phyloP scores from a whole-genome alignment of 306 rosid species.

The Castanea mollissima region DNA sequence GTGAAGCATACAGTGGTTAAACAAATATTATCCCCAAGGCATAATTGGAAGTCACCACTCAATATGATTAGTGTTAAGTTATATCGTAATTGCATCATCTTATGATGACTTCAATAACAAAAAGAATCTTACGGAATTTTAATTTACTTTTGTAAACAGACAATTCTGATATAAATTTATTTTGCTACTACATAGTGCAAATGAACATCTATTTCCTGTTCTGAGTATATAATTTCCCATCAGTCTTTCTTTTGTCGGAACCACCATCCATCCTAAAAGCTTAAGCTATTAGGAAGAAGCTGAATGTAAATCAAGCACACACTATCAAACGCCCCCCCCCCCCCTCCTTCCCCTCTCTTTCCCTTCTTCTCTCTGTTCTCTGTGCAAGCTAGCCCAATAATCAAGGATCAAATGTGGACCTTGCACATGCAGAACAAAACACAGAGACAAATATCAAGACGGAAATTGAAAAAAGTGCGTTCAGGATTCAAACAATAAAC shows the following conservation, averaged over 20 bases:
- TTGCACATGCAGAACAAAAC: too few species aligned
- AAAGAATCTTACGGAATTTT: background rate
- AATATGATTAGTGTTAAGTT: background rate
- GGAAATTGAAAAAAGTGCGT: background rate
- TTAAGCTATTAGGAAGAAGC: background rate
- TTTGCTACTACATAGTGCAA: background rate
- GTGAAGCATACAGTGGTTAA: background rate
- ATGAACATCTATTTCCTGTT: background rate
- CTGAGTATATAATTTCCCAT: background rate
- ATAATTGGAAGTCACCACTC: background rate
- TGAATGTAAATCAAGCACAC: background rate
- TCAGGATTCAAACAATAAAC: background rate
- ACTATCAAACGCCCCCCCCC: background rate
- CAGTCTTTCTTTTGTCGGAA: background rate
- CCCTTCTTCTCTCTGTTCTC: too few species aligned
- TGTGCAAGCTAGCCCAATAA: too few species aligned
- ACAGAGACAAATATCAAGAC: background rate
- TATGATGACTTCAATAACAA: background rate
- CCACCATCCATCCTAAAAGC: background rate
- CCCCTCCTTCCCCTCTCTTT: too few species aligned
- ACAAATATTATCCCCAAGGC: background rate
- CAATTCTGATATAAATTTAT: background rate
- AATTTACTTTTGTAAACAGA: constrained; percentile 1
- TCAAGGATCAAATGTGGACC: too few species aligned
- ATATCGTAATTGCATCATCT: background rate